Evolutionary conservation across 495 filamentous ascomycete species (phyloP), one percentile per base, ranked within the genome.

Genomic region (Neurospora sp.): DNA sequence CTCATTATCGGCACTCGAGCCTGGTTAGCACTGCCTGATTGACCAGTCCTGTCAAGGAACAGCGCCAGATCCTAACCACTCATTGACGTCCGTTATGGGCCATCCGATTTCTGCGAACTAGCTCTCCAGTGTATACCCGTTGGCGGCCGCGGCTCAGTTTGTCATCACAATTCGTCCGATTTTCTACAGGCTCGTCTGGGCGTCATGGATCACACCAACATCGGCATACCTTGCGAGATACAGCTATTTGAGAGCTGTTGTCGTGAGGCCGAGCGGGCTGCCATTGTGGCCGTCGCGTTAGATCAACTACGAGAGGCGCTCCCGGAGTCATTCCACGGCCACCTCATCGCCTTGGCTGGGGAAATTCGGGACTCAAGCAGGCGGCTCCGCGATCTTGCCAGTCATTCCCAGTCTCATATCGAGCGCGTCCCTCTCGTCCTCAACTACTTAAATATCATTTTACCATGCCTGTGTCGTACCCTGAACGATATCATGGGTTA

Each of bases 391-490:
- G 84, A 85, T 53, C 81, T 88, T 42, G 85, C 83, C 74, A 84
- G 86, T 39, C 82, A 83, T 66, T 85, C 86, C 9, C 85, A 85
- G 74, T 78, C 86, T 68, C 85, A 89, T 75, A 71, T 81, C 37
- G 70, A 76, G 31, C 82, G 86, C 66, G 78, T 87, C 41, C 82
- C 83, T 9, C 75, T 86, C 37, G 81, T 88, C 61, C 76, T 85
- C 40, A 83, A 85, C 76, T 84, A 88, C 75, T 83, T 89, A 35
- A 81, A 84, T 70, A 82, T 88, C 70, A 70, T 89, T 40, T 77
- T 89, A 16, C 86, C 86, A 16, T 86, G 85, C 41, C 75, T 88
- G 20, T 81, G 80, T 70, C 81, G 80, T 69, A 84, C 84, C 3
- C 79, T 88, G 59, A 78, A 81, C 48, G 87, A 89, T 72, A 89